phyloP scores from a whole-genome alignment of 306 rosid genomes.

The Senna siamea region DNA sequence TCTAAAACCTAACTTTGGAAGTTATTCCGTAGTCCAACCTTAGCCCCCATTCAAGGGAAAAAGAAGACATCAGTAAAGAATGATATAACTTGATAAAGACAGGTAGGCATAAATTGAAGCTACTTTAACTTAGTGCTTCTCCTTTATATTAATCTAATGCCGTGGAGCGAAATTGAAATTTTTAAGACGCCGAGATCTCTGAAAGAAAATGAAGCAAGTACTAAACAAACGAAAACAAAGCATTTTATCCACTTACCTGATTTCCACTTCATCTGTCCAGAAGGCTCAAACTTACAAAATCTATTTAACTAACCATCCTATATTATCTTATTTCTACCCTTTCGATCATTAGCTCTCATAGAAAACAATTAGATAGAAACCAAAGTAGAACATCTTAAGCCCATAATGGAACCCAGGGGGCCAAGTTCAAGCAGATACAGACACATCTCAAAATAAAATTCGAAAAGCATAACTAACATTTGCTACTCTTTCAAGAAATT shows the following conservation, averaged over 20 bases:
- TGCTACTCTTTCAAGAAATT: constrained; percentile 29
- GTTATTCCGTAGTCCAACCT: not conserved
- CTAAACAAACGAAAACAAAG: constrained; percentile 16
- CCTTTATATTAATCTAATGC: constrained; percentile 10
- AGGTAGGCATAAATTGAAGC: constrained; percentile 5
- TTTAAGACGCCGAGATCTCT: constrained; percentile 26
- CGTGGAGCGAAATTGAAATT: not conserved
- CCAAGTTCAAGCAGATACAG: not conserved
- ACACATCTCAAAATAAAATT: not conserved
- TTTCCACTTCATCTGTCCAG: constrained; percentile 15
- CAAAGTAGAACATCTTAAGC: not conserved
- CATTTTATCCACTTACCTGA: constrained; percentile 20
- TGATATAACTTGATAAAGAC: constrained; percentile 32
- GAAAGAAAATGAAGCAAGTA: constrained; percentile 19
- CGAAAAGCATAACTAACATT: not conserved
- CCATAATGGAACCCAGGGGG: not conserved
- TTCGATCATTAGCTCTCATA: not conserved
- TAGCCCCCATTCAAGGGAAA: not conserved
- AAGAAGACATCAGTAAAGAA: not conserved
- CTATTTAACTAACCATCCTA: not conserved
- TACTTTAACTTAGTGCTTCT: constrained; percentile 19
- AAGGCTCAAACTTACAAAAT: not conserved
- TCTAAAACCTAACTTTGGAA: constrained; percentile 16
- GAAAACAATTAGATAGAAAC: not conserved
- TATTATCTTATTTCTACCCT: not conserved